Percentiles rank a stretch among this genome's conserved stretches.
phyloP scores from a whole-genome alignment of 345 rosid species.

The Brassica carinata region DNA sequence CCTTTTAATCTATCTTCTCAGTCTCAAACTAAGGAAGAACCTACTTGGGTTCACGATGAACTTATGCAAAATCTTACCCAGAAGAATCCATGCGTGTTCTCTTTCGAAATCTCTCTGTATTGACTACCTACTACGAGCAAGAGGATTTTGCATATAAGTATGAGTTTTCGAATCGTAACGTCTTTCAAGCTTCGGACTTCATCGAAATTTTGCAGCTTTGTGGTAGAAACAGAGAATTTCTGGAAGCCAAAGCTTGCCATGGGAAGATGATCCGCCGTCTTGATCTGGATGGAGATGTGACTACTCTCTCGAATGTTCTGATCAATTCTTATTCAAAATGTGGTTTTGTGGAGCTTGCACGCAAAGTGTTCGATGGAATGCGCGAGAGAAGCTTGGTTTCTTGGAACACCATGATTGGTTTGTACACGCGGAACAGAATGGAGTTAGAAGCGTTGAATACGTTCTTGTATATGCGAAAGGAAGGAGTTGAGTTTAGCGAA shows the following conservation, averaged over 20 bases:
- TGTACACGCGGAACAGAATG: constrained; percentile 46
- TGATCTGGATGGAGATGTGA: constrained; percentile 43
- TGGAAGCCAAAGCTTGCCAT: constrained; percentile 55
- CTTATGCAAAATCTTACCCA: constrained; percentile 19
- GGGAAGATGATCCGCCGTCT: constrained; percentile 46
- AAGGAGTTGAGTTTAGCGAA: constrained; percentile 50
- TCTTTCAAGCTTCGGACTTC: constrained; percentile 34
- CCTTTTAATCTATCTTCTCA: neutral
- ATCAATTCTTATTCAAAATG: constrained; percentile 58
- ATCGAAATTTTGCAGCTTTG: constrained; percentile 50
- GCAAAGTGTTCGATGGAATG: constrained; percentile 76
- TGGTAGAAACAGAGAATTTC: constrained; percentile 44
- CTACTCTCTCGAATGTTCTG: constrained; percentile 55
- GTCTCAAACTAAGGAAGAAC: constrained; percentile 26
- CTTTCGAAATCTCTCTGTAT: neutral
- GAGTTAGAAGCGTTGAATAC: constrained; percentile 47
- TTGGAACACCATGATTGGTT: constrained; percentile 71
- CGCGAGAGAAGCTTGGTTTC: constrained; percentile 66
- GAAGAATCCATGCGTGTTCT: constrained; percentile 1
- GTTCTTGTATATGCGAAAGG: constrained; percentile 50
- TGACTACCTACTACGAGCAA: neutral
- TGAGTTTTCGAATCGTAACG: neutral
- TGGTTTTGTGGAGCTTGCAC: constrained; percentile 46
- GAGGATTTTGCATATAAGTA: neutral
- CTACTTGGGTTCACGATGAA: neutral